Conservation (phyloP, 441 rosid genomes). For the Kokia cookei region DNA sequence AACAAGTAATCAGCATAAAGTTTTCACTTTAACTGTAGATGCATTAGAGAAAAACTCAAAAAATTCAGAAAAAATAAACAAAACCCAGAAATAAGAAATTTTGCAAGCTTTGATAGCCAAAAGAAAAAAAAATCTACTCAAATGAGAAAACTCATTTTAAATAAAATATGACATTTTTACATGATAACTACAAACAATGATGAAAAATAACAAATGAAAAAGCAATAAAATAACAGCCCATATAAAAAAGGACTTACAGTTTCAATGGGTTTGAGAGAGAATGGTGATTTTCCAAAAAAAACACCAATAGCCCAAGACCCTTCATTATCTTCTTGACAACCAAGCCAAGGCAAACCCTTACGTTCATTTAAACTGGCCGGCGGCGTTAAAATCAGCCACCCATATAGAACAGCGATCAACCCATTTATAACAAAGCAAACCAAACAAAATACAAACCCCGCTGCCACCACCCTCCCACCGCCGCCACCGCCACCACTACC, state of each 20-base stretch:
- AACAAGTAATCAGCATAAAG: too few species aligned
- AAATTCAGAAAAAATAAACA: neutral
- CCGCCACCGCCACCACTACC: slow-evolving; percentile 3
- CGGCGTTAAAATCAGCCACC: slow-evolving; percentile 40
- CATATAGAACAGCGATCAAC: slow-evolving; percentile 52
- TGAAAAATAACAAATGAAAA: neutral
- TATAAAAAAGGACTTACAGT: slow-evolving; percentile 34
- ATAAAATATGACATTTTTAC: neutral
- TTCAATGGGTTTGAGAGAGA: slow-evolving; percentile 87
- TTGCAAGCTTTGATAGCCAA: neutral
- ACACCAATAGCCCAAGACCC: slow-evolving; percentile 97
- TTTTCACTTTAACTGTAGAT: too few species aligned
- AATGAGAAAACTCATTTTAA: neutral
- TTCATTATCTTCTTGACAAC: slow-evolving; percentile 79
- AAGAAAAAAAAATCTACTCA: neutral
- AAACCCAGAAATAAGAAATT: neutral
- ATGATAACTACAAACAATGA: neutral
- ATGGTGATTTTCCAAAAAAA: slow-evolving; percentile 84
- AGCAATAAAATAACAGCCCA: neutral
- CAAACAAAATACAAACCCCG: slow-evolving; percentile 43
- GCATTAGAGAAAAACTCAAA: too few species aligned
- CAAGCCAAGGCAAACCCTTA: slow-evolving; percentile 38
- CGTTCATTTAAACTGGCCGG: slow-evolving; percentile 12
- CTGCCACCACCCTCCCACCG: slow-evolving; percentile 20
- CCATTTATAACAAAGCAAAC: slow-evolving; percentile 54